Percentiles rank a stretch among this genome's conserved stretches.
phyloP scores from a whole-genome alignment of 345 rosid species.

The Hevea brasiliensis region DNA sequence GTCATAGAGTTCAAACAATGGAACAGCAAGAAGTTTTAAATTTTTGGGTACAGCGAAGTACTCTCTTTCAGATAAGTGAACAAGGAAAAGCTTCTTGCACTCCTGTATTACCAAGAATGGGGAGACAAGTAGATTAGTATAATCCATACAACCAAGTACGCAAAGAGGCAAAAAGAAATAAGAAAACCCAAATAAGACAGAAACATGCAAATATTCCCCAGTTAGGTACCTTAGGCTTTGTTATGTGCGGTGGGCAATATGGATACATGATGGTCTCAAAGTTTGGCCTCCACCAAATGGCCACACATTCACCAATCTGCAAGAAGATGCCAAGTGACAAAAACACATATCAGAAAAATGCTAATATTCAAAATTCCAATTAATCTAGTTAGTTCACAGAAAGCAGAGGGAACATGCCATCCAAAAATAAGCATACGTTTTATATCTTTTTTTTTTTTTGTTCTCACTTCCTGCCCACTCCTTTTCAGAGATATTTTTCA shows the following conservation, averaged over 20 bases:
- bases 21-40: conserved; percentile 94
- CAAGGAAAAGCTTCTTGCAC: conserved; percentile 92
- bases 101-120: conserved; percentile 55
- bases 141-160: background rate
- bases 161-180: background rate
- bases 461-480: background rate
- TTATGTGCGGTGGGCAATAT: conserved; percentile 95
- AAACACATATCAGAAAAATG: background rate
- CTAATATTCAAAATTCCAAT: background rate
- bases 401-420: background rate
- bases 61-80: conserved; percentile 95
- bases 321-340: conserved; percentile 4
- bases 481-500: background rate
- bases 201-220: conserved; percentile 5
- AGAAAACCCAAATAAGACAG: background rate
- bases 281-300: conserved; percentile 99
- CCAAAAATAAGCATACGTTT: background rate
- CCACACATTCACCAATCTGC: conserved; percentile 97
- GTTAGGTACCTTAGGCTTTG: conserved; percentile 79
- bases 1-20: conserved; percentile 94
- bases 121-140: conserved; percentile 10
- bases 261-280: conserved; percentile 98
- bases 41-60: conserved; percentile 97
- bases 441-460: background rate
- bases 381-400: conserved; percentile 3